Evolutionary conservation across 129 eudicot genomes (phyloP).

Genomic region (Helianthus annuus): DNA sequence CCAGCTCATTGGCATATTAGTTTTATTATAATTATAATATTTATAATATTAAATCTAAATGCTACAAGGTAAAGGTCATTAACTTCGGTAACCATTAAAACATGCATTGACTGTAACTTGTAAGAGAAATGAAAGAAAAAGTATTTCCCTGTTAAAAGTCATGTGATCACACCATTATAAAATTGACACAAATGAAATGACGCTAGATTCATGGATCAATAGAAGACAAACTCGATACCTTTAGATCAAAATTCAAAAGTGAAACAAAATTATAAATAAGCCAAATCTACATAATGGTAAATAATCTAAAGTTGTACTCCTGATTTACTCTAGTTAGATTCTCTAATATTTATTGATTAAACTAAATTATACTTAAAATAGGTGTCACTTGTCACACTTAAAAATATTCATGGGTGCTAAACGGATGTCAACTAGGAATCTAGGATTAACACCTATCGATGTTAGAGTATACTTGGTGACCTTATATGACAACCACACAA

Average conservation of each 20-base stretch:
- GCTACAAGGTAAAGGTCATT: not conserved
- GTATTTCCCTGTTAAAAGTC: constrained; percentile 1
- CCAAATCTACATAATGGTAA: constrained; percentile 12
- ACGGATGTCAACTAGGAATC: no score
- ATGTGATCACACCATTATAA: not conserved
- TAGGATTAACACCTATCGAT: no score
- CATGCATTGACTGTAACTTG: not conserved
- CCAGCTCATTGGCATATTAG: no score
- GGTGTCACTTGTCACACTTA: not conserved
- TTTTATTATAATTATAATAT: no score
- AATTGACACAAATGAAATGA: not conserved
- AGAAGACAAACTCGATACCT: not conserved
- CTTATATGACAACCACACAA: no score
- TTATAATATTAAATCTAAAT: no score
- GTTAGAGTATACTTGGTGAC: no score
- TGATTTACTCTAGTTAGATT: not conserved
- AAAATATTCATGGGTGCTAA: not conserved
- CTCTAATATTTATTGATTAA: not conserved
- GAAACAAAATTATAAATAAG: constrained; percentile 3
- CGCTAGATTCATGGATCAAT: constrained; percentile 8
- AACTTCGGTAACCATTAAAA: constrained; percentile 2
- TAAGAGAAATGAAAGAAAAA: not conserved
- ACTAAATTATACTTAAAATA: not conserved
- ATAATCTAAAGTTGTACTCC: not conserved
- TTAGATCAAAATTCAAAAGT: constrained; percentile 9